Evolutionary conservation across 2,329 filamentous ascomycete species (phyloP), one percentile per base, ranked within the genome.

Genomic region (Colletotrichum sp.): DNA sequence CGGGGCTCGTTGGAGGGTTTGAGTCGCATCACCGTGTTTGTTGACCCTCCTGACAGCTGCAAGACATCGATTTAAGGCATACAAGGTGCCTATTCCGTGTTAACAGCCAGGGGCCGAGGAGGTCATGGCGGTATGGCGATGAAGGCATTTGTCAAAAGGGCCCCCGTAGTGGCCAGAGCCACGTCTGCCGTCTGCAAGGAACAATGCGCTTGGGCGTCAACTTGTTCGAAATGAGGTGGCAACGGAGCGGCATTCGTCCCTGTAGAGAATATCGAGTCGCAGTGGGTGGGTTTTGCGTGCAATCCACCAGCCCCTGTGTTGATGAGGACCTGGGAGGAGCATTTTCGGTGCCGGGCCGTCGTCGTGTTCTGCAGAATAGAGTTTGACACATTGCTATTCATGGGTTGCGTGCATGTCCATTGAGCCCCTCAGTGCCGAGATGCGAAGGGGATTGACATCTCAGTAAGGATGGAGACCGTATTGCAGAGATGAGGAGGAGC

Each of bases 41-140:
- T 28, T 32, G 64, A 69, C 64, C 70, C 64, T 75, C 71, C 74
- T 75, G 70, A 65, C 58, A 69, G 74, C 58, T 73, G 74, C 74
- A 69, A 75, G 74, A 73, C 74, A 75, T 73, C 58, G n/a, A 34
- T 67, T 68, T 13, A 63, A 65, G 64, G 55, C 34, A 48, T 48
- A n/a, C 57, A 48, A 65, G 28, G 48, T 30, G 36, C 57, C 52
- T 16, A 34, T 57, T 26, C 32, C 52, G 48, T 52, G 15, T 3
- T 30, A 21, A 15, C 8, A n/a, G 68, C 24, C 63, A 12, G 26
- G 64, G 57, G 21, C 12, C 28, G 12, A 32, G 48, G 48, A 65
- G 74, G 74, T 36, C 74, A 69, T 73, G 58, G 64, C 64, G 70
- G 48, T 36, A 38, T n/a, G 36, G 21, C 21, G 30, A 65, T 26